Conservation (phyloP, 345 rosid species). For the Chamaenerion angustifolium region DNA sequence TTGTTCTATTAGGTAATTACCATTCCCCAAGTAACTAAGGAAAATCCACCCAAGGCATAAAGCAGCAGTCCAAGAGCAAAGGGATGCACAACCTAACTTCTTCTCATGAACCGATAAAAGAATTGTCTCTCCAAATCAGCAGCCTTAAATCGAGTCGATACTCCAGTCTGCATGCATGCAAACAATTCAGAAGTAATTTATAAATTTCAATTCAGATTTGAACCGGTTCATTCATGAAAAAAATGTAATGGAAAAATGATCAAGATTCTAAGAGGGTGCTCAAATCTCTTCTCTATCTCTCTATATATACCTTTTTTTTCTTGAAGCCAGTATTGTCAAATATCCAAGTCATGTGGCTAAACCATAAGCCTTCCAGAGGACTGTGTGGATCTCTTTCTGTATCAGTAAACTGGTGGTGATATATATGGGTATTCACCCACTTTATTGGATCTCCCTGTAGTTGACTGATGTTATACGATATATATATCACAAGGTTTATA, state of each 20-base stretch:
- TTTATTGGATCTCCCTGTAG: conserved; percentile 58
- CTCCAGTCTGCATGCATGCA: conserved; percentile 57
- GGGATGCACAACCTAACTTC: conserved; percentile 61
- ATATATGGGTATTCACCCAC: conserved; percentile 92
- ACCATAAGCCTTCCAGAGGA: conserved; percentile 89
- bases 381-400: conserved; percentile 89
- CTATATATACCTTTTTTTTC: conserved; percentile 13
- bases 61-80: conserved; percentile 42
- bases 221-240: no score
- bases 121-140: conserved; percentile 75
- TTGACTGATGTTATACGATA: no score
- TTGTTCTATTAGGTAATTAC: conserved; percentile 17
- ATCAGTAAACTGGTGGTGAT: conserved; percentile 80
- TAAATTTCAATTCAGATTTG: no score
- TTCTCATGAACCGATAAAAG: conserved; percentile 49
- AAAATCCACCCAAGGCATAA: conserved; percentile 57
- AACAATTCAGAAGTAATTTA: no score
- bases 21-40: conserved; percentile 94
- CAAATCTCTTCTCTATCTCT: no score
- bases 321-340: conserved; percentile 40
- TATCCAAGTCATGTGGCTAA: conserved; percentile 77
- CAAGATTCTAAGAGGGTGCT: no score
- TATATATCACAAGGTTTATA: no score
- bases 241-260: no score
- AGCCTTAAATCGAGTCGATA: conserved; percentile 44